These are phyloP conservation scores for Canavalia gladiata DNA, from an alignment of 306 rosid species.

Conservation along the genomic window DNA sequence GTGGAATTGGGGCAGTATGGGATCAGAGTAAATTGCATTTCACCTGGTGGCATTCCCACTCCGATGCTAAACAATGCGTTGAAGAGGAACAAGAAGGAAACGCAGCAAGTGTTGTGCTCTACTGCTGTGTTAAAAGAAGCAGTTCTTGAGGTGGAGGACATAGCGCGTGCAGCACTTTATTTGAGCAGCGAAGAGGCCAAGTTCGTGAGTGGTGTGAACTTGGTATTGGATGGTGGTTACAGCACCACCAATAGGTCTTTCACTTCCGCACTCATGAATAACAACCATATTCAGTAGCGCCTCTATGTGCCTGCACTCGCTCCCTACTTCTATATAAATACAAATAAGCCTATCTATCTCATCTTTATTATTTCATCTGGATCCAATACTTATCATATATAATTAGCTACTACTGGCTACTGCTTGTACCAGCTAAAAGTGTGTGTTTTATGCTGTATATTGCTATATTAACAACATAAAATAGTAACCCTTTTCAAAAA, in stretches of 20 bases:
- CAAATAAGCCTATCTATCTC: neutral
- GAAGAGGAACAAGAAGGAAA: constrained; percentile 39
- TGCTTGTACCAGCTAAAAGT: neutral
- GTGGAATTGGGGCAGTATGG: constrained; percentile 72
- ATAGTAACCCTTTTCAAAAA: neutral
- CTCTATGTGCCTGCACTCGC: neutral
- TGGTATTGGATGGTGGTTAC: constrained; percentile 55
- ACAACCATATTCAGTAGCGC: neutral
- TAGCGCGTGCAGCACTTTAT: constrained; percentile 50
- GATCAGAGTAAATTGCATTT: constrained; percentile 72
- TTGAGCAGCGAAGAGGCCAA: constrained; percentile 54
- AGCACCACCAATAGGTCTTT: constrained; percentile 48
- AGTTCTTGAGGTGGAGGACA: constrained; percentile 44
- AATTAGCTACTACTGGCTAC: neutral
- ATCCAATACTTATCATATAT: neutral
- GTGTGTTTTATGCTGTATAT: neutral
- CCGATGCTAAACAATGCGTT: constrained; percentile 53
- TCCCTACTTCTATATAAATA: too few relatives aligned
- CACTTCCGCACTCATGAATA: neutral
- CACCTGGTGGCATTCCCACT: constrained; percentile 65
- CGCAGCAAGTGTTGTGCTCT: neutral
- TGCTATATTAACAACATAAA: neutral
- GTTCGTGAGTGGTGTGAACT: constrained; percentile 54
- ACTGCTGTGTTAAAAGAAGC: constrained; percentile 40
- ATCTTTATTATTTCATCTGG: neutral